Percentiles rank a stretch among this genome's conserved stretches.
phyloP scores from a whole-genome alignment of 23 red algal genomes.

The Gracilaria domingensis region DNA sequence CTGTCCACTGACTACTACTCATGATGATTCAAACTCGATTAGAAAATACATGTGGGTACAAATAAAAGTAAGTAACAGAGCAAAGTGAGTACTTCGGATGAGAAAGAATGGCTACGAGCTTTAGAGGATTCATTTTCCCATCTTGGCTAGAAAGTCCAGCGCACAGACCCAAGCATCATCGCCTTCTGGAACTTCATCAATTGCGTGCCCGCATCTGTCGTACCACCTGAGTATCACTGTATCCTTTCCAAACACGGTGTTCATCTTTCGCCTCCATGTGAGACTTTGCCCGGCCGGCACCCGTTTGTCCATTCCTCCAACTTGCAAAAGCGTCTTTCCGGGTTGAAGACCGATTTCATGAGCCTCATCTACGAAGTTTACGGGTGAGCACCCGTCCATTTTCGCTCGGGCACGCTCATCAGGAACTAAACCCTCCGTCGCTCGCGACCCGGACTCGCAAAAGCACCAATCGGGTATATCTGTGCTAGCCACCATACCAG shows the following conservation, averaged over 20 bases:
- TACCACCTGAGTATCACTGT: conserved; percentile 72
- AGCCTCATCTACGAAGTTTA: conserved; percentile 29
- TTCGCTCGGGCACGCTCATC: conserved; percentile 10
- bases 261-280: conserved; percentile 81
- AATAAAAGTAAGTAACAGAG: no score
- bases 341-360: conserved; percentile 8
- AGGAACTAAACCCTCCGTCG: conserved; percentile 24
- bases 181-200: conserved; percentile 78
- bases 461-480: conserved; percentile 99
- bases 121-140: conserved; percentile 14
- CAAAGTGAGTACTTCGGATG: no score
- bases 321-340: conserved; percentile 74
- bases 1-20: no score
- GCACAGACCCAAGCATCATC: conserved; percentile 96
- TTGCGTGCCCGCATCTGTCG: conserved; percentile 73
- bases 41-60: no score
- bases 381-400: conserved; percentile 45
- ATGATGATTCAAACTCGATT: no score
- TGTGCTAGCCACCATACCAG: conserved; percentile 81
- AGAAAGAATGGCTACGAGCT: no score
- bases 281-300: conserved; percentile 86
- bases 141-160: conserved; percentile 70
- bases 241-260: conserved; percentile 13
- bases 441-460: conserved; percentile 63
- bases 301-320: conserved; percentile 84